Evolutionary conservation across 768 basidiomycete genomes (phyloP).

Genomic region (Tylopilus rubrobrunneus): DNA sequence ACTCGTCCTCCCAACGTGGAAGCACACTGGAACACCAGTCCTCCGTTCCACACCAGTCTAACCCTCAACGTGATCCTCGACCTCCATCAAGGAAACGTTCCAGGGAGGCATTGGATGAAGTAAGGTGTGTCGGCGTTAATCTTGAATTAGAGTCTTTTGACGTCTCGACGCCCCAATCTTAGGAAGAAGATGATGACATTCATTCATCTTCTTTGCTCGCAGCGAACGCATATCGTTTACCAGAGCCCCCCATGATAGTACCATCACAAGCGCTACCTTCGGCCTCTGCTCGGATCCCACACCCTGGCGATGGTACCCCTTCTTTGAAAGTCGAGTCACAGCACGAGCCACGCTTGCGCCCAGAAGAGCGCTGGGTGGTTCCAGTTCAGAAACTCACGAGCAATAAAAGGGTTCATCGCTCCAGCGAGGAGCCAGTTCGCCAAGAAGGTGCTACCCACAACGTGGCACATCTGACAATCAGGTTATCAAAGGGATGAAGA

Average conservation of each 20-base stretch:
- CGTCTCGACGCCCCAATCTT: conserved; percentile 21
- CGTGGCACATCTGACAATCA: conserved; percentile 34
- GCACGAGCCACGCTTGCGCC: conserved; percentile 20
- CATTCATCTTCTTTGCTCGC: conserved; percentile 17
- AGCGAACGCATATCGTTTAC: conserved; percentile 17
- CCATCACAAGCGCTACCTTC: conserved; percentile 20
- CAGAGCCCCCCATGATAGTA: conserved; percentile 21
- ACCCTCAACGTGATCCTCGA: conserved; percentile 15
- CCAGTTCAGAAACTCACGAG: conserved; percentile 19
- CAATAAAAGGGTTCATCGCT: conserved; percentile 29
- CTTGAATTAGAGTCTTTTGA: conserved; percentile 25
- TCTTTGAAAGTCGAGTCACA: conserved; percentile 16
- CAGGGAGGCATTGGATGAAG: conserved; percentile 28
- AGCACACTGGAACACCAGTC: conserved; percentile 15
- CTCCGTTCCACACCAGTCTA: conserved; percentile 14
- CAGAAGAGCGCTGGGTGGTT: conserved; percentile 21
- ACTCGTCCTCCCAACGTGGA: conserved; percentile 17
- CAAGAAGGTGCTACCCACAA: conserved; percentile 25
- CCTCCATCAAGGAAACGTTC: conserved; percentile 32
- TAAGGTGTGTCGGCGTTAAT: conserved; percentile 24
- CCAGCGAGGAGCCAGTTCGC: conserved; percentile 27
- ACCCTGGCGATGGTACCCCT: conserved; percentile 3
- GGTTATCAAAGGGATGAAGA: conserved; percentile 30
- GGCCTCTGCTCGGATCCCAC: conserved; percentile 16
- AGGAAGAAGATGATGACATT: conserved; percentile 25